Conservation (phyloP, 345 rosid species). For the Rhodomyrtus tomentosa region DNA sequence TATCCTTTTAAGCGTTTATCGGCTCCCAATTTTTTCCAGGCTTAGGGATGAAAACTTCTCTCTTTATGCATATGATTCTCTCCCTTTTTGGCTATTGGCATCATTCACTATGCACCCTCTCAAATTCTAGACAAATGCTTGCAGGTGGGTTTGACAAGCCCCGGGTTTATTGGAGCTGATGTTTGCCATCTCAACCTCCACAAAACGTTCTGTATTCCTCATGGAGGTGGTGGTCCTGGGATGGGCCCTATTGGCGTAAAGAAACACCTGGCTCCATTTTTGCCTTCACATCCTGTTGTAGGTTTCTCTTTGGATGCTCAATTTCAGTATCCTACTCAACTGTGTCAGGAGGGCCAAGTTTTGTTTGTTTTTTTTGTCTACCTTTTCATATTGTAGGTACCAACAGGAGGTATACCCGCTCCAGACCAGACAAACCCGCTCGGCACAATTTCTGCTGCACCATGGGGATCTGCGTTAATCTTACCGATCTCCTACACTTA, state of each 20-base stretch:
- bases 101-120: not conserved
- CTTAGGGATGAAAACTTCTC: not conserved
- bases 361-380: not conserved
- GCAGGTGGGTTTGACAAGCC: constrained; percentile 96
- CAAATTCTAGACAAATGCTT: not conserved
- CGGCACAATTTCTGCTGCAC: constrained; percentile 95
- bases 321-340: not conserved
- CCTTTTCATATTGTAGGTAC: constrained; percentile 22
- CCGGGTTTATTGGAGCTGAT: constrained; percentile 97
- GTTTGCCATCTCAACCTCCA: constrained; percentile 99
- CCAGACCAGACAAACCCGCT: constrained; percentile 54
- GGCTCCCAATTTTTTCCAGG: not conserved
- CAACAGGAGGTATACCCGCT: constrained; percentile 83
- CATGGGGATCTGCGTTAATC: constrained; percentile 98
- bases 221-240: constrained; percentile 99
- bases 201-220: constrained; percentile 96
- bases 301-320: not conserved
- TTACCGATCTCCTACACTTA: constrained; percentile 90
- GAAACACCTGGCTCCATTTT: constrained; percentile 88
- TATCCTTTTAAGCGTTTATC: not conserved
- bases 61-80: not conserved
- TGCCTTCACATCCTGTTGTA: constrained; percentile 99
- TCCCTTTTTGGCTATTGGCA: not conserved
- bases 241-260: constrained; percentile 99
- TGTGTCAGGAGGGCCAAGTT: not conserved